Conservation (phyloP, 257 asterid genomes). For the Primulina eburnea region DNA sequence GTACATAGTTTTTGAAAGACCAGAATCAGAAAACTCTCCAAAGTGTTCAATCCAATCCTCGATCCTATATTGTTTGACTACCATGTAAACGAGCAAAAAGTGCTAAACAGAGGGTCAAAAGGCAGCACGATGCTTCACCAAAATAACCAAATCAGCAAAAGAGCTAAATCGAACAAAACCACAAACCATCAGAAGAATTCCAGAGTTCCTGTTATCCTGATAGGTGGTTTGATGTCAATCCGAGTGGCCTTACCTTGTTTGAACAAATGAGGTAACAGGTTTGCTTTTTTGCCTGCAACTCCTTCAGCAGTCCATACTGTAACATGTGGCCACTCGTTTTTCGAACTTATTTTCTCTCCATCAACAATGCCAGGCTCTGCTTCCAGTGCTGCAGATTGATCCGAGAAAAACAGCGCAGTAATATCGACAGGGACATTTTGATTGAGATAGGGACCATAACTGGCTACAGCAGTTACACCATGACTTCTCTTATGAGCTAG, state of each 20-base stretch:
- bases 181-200: slow-evolving; percentile 47
- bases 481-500: slow-evolving; percentile 95
- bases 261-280: slow-evolving; percentile 52
- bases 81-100: background rate
- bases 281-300: slow-evolving; percentile 66
- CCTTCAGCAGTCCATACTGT: slow-evolving; percentile 82
- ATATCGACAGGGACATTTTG: slow-evolving; percentile 56
- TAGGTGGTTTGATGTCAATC: slow-evolving; percentile 66
- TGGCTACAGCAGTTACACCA: slow-evolving; percentile 74
- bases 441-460: slow-evolving; percentile 55
- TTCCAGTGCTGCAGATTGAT: slow-evolving; percentile 77
- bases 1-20: background rate
- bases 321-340: slow-evolving; percentile 84
- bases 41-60: background rate
- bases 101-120: background rate
- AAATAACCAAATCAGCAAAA: slow-evolving; percentile 11
- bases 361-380: slow-evolving; percentile 59
- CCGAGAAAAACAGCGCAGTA: slow-evolving; percentile 57
- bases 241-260: slow-evolving; percentile 75
- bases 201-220: slow-evolving; percentile 58
- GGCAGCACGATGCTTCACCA: background rate
- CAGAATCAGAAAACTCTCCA: background rate
- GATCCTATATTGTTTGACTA: background rate
- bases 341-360: slow-evolving; percentile 70
- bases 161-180: background rate